A percentile compares a stretch with the other conserved stretches of the same genome.
Conservation (phyloP, 805 yeast genomes). For the Wickerhamomyces sydowiorum region DNA sequence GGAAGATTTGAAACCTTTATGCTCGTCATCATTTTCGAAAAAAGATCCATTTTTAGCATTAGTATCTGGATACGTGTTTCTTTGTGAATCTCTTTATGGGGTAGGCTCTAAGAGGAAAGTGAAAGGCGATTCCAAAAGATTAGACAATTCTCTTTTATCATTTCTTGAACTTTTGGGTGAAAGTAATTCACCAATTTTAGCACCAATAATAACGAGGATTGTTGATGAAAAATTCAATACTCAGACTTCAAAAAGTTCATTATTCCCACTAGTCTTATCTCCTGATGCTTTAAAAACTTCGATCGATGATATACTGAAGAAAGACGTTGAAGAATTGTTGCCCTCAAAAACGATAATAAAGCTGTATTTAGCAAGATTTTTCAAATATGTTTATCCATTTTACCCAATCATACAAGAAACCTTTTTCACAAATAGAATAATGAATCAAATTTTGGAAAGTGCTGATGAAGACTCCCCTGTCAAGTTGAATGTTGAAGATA, state of each 20-base stretch:
- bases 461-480: slow-evolving; percentile 20
- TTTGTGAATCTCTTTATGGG: slow-evolving; percentile 11
- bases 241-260: slow-evolving; percentile 2
- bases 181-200: background rate
- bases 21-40: slow-evolving; percentile 11
- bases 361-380: slow-evolving; percentile 37
- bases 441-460: slow-evolving; percentile 29
- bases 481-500: slow-evolving; percentile 27
- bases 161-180: background rate
- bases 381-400: slow-evolving; percentile 38
- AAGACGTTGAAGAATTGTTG: slow-evolving; percentile 27
- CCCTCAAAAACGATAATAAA: slow-evolving; percentile 36
- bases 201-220: background rate
- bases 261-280: background rate
- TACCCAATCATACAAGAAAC: slow-evolving; percentile 40
- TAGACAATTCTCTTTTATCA: background rate
- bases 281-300: slow-evolving; percentile 4
- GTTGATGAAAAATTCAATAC: background rate
- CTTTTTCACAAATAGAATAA: slow-evolving; percentile 26
- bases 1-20: slow-evolving; percentile 22
- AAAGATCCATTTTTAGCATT: slow-evolving; percentile 19
- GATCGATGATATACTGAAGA: slow-evolving; percentile 26
- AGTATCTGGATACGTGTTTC: slow-evolving; percentile 16
- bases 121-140: background rate
- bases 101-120: background rate